Conservation (phyloP, 345 rosid species). For the Mallotus nudiflorus region DNA sequence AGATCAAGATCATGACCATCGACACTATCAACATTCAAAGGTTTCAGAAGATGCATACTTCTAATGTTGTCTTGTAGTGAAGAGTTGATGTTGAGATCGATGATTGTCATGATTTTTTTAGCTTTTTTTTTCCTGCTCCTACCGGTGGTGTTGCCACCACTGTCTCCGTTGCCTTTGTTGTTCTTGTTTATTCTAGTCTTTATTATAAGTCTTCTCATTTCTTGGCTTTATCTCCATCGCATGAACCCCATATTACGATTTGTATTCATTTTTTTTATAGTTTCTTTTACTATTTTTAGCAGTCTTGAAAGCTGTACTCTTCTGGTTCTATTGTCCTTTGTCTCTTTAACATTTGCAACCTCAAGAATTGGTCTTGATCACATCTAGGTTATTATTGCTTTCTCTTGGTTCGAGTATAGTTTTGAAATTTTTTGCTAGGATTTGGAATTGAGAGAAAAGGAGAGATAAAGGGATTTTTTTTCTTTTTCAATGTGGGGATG, state of each 20-base stretch:
- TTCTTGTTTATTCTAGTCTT: conserved; percentile 25
- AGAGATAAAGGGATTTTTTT: conserved; percentile 12
- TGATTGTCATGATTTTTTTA: conserved; percentile 10
- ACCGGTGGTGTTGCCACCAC: conserved; percentile 27
- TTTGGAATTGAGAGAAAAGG: too few species aligned
- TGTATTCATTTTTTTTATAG: too few species aligned
- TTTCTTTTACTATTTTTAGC: conserved; percentile 13
- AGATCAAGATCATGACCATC: background rate
- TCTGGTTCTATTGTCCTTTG: background rate
- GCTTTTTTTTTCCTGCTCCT: conserved; percentile 9
- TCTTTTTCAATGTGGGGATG: conserved; percentile 36
- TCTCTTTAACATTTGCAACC: conserved; percentile 10
- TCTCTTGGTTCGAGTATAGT: conserved; percentile 7
- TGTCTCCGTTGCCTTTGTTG: conserved; percentile 22
- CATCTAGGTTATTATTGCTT: conserved; percentile 14
- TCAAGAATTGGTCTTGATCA: conserved; percentile 23
- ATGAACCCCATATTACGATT: background rate
- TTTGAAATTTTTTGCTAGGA: too few species aligned
- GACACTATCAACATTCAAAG: too few species aligned
- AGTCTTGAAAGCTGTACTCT: conserved; percentile 10
- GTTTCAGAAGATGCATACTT: too few species aligned
- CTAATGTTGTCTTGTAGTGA: background rate
- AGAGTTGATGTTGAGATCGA: conserved; percentile 5
- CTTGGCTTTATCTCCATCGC: conserved; percentile 23
- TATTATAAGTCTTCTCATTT: conserved; percentile 19